A percentile compares a stretch with the other conserved stretches of the same genome.
These are phyloP conservation scores for Xylaria sp. DNA, from an alignment of 495 filamentous ascomycete species.

Conservation along the genomic window DNA sequence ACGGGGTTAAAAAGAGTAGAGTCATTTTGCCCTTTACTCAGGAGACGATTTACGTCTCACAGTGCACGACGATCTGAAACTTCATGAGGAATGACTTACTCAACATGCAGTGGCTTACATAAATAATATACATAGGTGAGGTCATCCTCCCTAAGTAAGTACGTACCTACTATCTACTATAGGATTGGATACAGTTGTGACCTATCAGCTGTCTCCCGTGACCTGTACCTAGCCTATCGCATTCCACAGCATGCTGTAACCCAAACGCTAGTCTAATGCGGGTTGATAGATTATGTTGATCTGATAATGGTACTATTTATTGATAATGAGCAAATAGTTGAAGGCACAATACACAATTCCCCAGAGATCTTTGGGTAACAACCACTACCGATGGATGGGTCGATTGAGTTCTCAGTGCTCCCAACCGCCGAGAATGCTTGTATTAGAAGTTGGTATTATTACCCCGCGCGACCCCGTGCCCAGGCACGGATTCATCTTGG, in stretches of 20 bases:
- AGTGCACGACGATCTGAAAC: not conserved
- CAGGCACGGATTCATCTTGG: not conserved
- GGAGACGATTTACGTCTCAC: not conserved
- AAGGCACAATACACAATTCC: not conserved
- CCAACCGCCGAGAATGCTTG: not conserved
- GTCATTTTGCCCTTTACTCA: not conserved
- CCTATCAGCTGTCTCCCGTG: not conserved
- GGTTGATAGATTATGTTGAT: not conserved
- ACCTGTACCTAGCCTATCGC: not conserved
- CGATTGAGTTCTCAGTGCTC: not conserved
- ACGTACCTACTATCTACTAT: no score
- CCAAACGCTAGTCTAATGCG: not conserved
- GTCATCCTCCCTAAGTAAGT: no score
- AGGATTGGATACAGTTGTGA: no score
- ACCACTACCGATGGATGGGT: not conserved
- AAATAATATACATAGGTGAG: not conserved
- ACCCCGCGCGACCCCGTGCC: slow-evolving; percentile 4
- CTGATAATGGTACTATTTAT: not conserved
- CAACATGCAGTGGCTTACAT: not conserved
- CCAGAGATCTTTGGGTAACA: not conserved
- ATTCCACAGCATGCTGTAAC: not conserved
- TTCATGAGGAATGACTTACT: not conserved
- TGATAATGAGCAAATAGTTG: not conserved
- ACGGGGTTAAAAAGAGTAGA: not conserved
- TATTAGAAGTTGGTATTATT: not conserved